Percentiles rank a stretch among this genome's conserved stretches.
Conservation (phyloP, 2,329 filamentous ascomycete species). For the Orbilia oligospora region DNA sequence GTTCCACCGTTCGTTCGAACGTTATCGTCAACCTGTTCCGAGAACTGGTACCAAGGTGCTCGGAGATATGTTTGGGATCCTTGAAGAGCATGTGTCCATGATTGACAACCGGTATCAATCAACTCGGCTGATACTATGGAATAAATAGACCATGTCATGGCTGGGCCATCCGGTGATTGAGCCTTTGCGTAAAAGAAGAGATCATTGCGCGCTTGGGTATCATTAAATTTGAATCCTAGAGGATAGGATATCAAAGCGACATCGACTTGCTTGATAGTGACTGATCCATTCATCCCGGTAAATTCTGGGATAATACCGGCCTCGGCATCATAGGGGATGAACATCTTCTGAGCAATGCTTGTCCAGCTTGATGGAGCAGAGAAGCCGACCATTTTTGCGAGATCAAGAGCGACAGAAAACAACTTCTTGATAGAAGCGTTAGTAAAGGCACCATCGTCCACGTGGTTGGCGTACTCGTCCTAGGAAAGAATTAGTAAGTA, state of each 20-base stretch:
- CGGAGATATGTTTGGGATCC: conserved; percentile 76
- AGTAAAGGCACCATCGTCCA: conserved; percentile 79
- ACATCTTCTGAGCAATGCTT: conserved; percentile 73
- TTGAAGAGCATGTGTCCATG: conserved; percentile 77
- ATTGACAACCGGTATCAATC: conserved; percentile 77
- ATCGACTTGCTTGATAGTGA: conserved; percentile 79
- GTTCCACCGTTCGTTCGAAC: conserved; percentile 75
- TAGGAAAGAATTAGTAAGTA: conserved; percentile 60
- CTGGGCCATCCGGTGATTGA: conserved; percentile 77
- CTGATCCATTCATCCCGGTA: conserved; percentile 76
- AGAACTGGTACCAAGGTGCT: conserved; percentile 79
- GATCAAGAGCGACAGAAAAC: conserved; percentile 72
- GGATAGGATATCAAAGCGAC: conserved; percentile 78
- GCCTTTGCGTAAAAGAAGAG: conserved; percentile 79
- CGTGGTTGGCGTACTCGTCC: conserved; percentile 78
- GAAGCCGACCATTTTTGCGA: conserved; percentile 73
- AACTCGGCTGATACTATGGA: conserved; percentile 77
- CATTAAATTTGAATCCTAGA: conserved; percentile 74
- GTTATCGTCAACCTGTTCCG: conserved; percentile 77
- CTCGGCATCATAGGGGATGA: conserved; percentile 71
- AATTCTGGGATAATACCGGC: conserved; percentile 77
- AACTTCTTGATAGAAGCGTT: conserved; percentile 68
- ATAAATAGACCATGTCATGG: conserved; percentile 81
- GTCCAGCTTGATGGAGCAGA: conserved; percentile 74
- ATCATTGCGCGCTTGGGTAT: conserved; percentile 72